Evolutionary conservation across 2,329 filamentous ascomycete genomes (phyloP).

Genomic region (Chaetomiaceae sp.): DNA sequence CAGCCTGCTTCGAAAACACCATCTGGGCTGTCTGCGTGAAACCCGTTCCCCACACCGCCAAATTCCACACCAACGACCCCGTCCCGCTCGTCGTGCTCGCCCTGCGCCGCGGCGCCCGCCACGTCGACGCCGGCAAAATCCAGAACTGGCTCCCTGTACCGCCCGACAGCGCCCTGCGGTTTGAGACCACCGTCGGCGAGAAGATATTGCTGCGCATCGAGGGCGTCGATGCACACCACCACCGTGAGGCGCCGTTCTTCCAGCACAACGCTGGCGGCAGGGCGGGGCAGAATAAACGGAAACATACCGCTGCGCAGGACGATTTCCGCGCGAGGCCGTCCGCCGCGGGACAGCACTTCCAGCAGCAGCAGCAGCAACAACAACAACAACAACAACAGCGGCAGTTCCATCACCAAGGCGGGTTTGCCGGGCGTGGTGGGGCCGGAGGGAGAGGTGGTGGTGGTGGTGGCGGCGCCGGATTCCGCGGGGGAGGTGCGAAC

Average conservation of each 20-base stretch:
- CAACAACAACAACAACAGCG: constrained; percentile 20
- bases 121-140: constrained; percentile 76
- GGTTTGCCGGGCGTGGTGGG: constrained; percentile 20
- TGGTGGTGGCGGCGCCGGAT: constrained; percentile 22
- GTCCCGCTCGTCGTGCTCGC: constrained; percentile 79
- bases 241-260: constrained; percentile 51
- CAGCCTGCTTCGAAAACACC: constrained; percentile 69
- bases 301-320: constrained; percentile 56
- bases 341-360: constrained; percentile 14
- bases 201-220: constrained; percentile 81
- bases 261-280: constrained; percentile 6
- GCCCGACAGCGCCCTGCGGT: constrained; percentile 64
- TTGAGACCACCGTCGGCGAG: constrained; percentile 81
- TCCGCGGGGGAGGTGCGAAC: constrained; percentile 32
- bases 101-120: constrained; percentile 67
- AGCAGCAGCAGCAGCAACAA: constrained; percentile 26
- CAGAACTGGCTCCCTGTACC: constrained; percentile 76
- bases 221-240: constrained; percentile 47
- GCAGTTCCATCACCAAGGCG: constrained; percentile 30
- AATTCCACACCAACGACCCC: constrained; percentile 73
- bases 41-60: constrained; percentile 62
- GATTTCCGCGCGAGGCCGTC: constrained; percentile 31
- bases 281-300: constrained; percentile 43
- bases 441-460: background rate
- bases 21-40: constrained; percentile 82